Percentiles rank a stretch among this genome's conserved stretches.
Conservation (phyloP, 495 filamentous ascomycete genomes). For the Xylaria scruposa region DNA sequence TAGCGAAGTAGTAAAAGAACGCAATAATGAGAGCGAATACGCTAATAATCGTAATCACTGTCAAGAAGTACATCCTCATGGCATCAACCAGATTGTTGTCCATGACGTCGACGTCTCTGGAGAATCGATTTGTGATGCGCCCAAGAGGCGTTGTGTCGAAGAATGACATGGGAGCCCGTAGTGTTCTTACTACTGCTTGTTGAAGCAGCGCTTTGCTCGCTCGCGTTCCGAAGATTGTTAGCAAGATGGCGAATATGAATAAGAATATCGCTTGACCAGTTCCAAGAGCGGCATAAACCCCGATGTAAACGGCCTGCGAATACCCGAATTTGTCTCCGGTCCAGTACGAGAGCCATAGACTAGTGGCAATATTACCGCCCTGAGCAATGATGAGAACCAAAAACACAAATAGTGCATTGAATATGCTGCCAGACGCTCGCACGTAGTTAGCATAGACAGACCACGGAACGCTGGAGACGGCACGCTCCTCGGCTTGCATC, state of each 20-base stretch:
- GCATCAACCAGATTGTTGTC: constrained; percentile 91
- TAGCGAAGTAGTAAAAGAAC: constrained; percentile 93
- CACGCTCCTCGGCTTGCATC: constrained; percentile 92
- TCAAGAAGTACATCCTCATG: constrained; percentile 92
- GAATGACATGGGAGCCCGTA: constrained; percentile 94
- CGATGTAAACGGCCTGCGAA: constrained; percentile 76
- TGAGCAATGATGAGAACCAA: constrained; percentile 73
- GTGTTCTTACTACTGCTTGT: constrained; percentile 77
- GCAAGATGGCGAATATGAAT: constrained; percentile 67
- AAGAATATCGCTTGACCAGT: constrained; percentile 75
- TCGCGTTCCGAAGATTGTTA: constrained; percentile 80
- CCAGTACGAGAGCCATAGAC: constrained; percentile 94
- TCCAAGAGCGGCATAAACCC: constrained; percentile 82
- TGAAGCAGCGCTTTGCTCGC: constrained; percentile 84
- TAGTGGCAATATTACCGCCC: constrained; percentile 83
- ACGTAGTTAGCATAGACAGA: constrained; percentile 83
- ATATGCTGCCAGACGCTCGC: constrained; percentile 75
- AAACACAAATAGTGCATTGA: constrained; percentile 70
- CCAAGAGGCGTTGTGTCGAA: constrained; percentile 97
- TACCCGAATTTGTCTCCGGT: constrained; percentile 75
- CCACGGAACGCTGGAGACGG: constrained; percentile 82
- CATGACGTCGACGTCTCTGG: constrained; percentile 93
- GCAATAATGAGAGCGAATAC: constrained; percentile 89
- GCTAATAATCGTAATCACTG: constrained; percentile 75
- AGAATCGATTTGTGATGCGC: constrained; percentile 97